A percentile compares a stretch with the other conserved stretches of the same genome.
These are phyloP conservation scores for Tetradesmus lagerheimii DNA, from an alignment of 139 green algal species.

Conservation along the genomic window DNA sequence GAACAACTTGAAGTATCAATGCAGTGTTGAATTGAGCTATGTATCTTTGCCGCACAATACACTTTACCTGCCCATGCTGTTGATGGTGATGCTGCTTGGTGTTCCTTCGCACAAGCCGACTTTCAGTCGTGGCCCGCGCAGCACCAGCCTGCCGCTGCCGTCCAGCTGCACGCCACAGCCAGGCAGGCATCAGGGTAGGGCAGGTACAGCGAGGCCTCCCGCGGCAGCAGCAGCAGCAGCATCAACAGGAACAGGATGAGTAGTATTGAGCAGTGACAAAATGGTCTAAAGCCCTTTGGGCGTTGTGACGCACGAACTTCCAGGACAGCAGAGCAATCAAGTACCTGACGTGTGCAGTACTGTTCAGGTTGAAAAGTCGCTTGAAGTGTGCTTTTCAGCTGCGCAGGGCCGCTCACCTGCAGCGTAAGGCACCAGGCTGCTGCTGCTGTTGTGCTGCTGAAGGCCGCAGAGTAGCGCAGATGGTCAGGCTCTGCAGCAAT, in stretches of 20 bases:
- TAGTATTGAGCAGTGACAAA: too few relatives aligned
- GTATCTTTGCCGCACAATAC: too few relatives aligned
- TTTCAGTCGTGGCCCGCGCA: constrained; percentile 58
- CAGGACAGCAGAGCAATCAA: too few relatives aligned
- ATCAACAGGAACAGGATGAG: too few relatives aligned
- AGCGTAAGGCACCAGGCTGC: constrained; percentile 54
- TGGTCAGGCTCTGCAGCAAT: not conserved
- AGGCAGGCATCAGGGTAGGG: not conserved
- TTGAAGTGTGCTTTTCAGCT: not conserved
- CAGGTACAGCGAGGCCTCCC: constrained; percentile 35
- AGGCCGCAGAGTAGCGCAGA: constrained; percentile 26
- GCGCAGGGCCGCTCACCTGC: constrained; percentile 1
- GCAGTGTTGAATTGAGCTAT: too few relatives aligned
- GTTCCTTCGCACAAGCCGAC: constrained; percentile 62
- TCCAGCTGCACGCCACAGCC: constrained; percentile 14
- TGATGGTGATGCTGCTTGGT: constrained; percentile 54
- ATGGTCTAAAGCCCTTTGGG: too few relatives aligned
- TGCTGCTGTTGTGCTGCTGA: constrained; percentile 30
- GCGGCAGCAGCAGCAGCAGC: not conserved
- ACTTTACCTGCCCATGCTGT: constrained; percentile 49
- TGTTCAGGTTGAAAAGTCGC: too few relatives aligned
- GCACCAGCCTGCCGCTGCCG: constrained; percentile 34
- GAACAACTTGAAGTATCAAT: too few relatives aligned
- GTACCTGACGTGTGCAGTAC: too few relatives aligned
- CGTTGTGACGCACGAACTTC: too few relatives aligned